phyloP scores from a whole-genome alignment of 768 basidiomycete species.

The Auricularia sp. region DNA sequence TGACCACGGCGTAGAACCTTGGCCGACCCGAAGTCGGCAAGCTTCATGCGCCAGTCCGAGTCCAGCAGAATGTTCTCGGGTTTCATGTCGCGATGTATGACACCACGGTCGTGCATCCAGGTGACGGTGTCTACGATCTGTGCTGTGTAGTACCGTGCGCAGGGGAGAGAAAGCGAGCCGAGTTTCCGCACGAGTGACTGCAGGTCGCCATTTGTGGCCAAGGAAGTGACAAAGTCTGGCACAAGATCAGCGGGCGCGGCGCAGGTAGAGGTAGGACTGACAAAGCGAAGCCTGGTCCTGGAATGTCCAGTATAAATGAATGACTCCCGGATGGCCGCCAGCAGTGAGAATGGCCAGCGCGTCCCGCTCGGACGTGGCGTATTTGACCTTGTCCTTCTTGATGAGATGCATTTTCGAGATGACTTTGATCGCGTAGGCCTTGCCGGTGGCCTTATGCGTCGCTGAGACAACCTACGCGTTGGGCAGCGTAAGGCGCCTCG shows the following conservation, averaged over 20 bases:
- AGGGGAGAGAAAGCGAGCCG: conserved; percentile 77
- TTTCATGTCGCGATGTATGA: conserved; percentile 85
- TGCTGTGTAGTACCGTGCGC: conserved; percentile 77
- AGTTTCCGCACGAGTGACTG: conserved; percentile 60
- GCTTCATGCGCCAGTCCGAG: conserved; percentile 72
- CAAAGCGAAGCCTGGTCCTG: conserved; percentile 79
- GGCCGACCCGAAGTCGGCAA: conserved; percentile 97
- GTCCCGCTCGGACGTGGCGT: conserved; percentile 73
- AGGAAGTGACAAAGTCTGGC: conserved; percentile 69
- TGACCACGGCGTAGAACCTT: conserved; percentile 32
- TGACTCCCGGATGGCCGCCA: conserved; percentile 68
- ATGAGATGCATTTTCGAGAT: conserved; percentile 77
- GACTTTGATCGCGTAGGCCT: conserved; percentile 69
- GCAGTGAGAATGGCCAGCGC: conserved; percentile 51
- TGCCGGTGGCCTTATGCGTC: conserved; percentile 42
- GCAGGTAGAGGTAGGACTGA: conserved; percentile 31
- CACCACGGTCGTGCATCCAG: conserved; percentile 83
- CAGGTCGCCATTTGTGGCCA: conserved; percentile 69
- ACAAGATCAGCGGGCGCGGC: not conserved
- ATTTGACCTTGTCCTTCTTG: conserved; percentile 66
- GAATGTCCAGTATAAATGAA: conserved; percentile 74
- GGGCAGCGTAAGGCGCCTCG: conserved; percentile 7
- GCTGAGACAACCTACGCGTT: conserved; percentile 46
- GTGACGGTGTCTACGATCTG: conserved; percentile 82
- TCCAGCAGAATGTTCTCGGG: conserved; percentile 90